Conservation (phyloP, 257 asterid species). For the Solanum corneliomulleri region DNA sequence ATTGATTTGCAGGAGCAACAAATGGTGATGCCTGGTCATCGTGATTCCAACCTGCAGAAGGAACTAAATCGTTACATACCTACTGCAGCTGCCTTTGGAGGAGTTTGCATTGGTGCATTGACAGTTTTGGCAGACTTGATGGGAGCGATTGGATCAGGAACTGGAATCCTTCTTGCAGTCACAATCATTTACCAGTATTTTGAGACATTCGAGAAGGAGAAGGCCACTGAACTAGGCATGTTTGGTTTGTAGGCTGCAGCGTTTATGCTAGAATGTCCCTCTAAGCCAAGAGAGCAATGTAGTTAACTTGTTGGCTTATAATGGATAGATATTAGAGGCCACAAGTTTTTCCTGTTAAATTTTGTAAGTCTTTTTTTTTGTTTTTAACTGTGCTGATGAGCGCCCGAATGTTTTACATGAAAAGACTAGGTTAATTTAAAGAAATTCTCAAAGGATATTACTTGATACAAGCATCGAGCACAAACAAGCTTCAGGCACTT, state of each 20-base stretch:
- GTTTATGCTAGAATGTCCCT: not conserved
- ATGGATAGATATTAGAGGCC: not conserved
- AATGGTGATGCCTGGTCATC: constrained; percentile 80
- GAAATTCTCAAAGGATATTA: not conserved
- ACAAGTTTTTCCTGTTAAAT: not conserved
- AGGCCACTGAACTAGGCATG: constrained; percentile 63
- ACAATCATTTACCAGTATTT: constrained; percentile 63
- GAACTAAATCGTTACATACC: constrained; percentile 63
- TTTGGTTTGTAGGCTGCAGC: constrained; percentile 41
- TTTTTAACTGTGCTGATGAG: not conserved
- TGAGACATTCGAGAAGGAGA: constrained; percentile 76
- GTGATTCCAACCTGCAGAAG: constrained; percentile 55
- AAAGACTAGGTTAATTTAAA: not conserved
- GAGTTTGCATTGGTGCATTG: constrained; percentile 64
- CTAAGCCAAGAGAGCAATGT: not conserved
- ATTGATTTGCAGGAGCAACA: constrained; percentile 56
- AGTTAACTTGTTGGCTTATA: not conserved
- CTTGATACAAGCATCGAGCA: not conserved
- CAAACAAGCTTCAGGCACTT: not conserved
- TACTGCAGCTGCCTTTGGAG: constrained; percentile 74
- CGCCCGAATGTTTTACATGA: not conserved
- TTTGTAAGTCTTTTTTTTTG: not conserved
- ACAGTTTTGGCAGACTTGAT: constrained; percentile 62
- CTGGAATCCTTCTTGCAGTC: constrained; percentile 65
- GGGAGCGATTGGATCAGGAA: constrained; percentile 78